Evolutionary conservation across 768 basidiomycete species (phyloP).

Genomic region (Lentinula sp.): DNA sequence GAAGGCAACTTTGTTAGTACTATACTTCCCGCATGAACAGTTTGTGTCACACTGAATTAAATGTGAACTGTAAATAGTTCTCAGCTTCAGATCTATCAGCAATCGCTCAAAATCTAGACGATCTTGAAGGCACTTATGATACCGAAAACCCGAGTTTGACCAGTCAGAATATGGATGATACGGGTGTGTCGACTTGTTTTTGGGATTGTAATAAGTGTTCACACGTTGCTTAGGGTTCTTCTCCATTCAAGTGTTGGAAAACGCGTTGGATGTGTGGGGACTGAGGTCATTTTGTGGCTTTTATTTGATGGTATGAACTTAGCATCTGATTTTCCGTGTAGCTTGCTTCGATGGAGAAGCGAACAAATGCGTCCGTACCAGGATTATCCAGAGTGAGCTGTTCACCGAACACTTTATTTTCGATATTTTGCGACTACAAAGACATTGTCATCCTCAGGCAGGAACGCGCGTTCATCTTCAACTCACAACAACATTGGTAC

Average conservation of each 20-base stretch:
- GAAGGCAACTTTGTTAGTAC: slow-evolving; percentile 39
- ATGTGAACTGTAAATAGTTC: slow-evolving; percentile 39
- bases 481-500: slow-evolving; percentile 87
- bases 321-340: slow-evolving; percentile 20
- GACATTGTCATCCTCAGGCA: slow-evolving; percentile 33
- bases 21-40: slow-evolving; percentile 1
- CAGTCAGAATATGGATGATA: slow-evolving; percentile 89
- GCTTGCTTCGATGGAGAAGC: slow-evolving; percentile 80
- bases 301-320: slow-evolving; percentile 2
- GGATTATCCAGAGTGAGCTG: slow-evolving; percentile 63
- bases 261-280: slow-evolving; percentile 81
- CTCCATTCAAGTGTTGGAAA: slow-evolving; percentile 84
- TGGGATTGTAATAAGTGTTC: not conserved
- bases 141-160: slow-evolving; percentile 33
- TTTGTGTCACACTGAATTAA: not conserved
- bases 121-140: slow-evolving; percentile 56
- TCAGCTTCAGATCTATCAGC: slow-evolving; percentile 73
- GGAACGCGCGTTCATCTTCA: slow-evolving; percentile 84
- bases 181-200: slow-evolving; percentile 41
- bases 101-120: slow-evolving; percentile 65
- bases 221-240: slow-evolving; percentile 64
- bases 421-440: not conserved
- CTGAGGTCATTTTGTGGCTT: slow-evolving; percentile 43
- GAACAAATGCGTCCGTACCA: slow-evolving; percentile 78
- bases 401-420: not conserved